Evolutionary conservation across 2,329 filamentous ascomycete species (phyloP).

Genomic region (Onygena corvina): DNA sequence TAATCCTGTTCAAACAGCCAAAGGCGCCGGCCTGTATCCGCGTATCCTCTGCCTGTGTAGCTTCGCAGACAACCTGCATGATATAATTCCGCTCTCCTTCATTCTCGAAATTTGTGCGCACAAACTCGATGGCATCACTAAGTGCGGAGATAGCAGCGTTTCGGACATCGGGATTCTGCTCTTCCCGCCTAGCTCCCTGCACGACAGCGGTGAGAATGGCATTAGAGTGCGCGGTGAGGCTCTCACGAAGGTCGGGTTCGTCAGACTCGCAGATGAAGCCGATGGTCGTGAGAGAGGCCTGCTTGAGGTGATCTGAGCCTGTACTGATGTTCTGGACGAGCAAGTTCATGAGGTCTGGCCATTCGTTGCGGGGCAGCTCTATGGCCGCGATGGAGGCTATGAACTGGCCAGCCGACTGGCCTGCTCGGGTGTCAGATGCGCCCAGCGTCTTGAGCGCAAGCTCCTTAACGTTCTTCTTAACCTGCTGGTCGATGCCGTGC

Average conservation of each 20-base stretch:
- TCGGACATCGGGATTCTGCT: conserved; percentile 80
- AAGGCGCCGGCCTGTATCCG: conserved; percentile 93
- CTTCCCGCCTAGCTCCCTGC: conserved; percentile 92
- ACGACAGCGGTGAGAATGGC: conserved; percentile 96
- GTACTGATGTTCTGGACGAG: conserved; percentile 88
- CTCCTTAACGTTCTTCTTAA: conserved; percentile 79
- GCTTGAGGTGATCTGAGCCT: conserved; percentile 79
- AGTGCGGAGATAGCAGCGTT: conserved; percentile 86
- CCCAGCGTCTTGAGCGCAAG: conserved; percentile 77
- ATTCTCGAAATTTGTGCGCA: conserved; percentile 96
- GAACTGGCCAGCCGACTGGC: conserved; percentile 84
- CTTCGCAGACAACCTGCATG: conserved; percentile 99
- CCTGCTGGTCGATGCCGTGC: conserved; percentile 63
- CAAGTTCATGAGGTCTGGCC: conserved; percentile 77
- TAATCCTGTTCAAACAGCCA: conserved; percentile 95
- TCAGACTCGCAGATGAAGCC: conserved; percentile 97
- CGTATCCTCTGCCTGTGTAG: conserved; percentile 81
- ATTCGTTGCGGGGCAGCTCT: conserved; percentile 85
- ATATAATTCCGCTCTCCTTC: conserved; percentile 99
- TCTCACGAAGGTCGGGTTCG: conserved; percentile 70
- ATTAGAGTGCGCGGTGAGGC: conserved; percentile 79
- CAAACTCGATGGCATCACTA: conserved; percentile 93
- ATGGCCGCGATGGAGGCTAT: conserved; percentile 90
- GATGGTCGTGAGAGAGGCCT: conserved; percentile 88
- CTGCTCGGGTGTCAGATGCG: conserved; percentile 68